These are phyloP conservation scores for Apostasia ramifera DNA, from an alignment of 106 monocot species.

Conservation along the genomic window DNA sequence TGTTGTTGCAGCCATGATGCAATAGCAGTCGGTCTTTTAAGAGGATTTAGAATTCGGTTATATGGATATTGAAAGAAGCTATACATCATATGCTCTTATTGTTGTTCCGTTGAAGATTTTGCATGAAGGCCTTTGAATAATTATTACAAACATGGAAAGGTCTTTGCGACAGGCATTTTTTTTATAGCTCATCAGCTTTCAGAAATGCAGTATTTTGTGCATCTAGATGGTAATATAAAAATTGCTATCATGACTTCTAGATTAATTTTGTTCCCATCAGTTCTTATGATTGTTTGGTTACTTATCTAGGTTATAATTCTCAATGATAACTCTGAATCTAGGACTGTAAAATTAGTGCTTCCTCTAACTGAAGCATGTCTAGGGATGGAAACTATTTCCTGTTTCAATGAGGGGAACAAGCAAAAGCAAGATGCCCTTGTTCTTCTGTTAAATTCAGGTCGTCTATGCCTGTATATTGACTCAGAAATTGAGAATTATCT, in stretches of 20 bases:
- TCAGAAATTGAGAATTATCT: conserved; percentile 70
- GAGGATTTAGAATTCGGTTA: no score
- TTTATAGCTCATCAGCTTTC: no score
- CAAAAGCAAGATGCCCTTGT: conserved; percentile 50
- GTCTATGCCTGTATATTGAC: conserved; percentile 56
- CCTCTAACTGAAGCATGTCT: conserved; percentile 76
- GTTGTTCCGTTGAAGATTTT: no score
- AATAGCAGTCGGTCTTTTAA: no score
- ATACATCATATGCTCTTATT: no score
- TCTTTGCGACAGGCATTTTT: neutral
- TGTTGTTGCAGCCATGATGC: no score
- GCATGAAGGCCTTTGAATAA: no score
- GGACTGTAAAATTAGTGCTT: conserved; percentile 63
- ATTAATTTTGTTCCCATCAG: neutral
- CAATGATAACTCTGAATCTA: conserved; percentile 65
- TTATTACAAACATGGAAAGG: no score
- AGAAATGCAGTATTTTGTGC: no score
- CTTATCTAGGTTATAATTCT: conserved; percentile 57
- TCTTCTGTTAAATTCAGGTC: conserved; percentile 68
- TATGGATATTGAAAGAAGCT: no score
- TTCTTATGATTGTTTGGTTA: neutral
- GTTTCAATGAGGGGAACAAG: conserved; percentile 34
- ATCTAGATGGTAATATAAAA: no score
- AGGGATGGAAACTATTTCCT: conserved; percentile 56
- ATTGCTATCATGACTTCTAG: no score